Evolutionary conservation across 257 asterid species (phyloP).

Genomic region (Solanum dulcamara): DNA sequence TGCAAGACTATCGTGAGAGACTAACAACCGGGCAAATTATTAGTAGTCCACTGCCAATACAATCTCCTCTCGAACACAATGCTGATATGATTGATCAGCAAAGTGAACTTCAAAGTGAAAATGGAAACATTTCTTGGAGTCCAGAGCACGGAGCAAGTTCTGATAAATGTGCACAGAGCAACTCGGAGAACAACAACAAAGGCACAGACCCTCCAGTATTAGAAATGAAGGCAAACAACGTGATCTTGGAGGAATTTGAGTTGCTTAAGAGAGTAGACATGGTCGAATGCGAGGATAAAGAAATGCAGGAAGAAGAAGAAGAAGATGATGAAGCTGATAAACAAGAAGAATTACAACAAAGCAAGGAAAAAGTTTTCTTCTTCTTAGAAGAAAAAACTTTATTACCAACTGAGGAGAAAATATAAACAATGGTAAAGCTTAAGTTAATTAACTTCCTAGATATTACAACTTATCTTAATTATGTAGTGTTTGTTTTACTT

Average conservation of each 20-base stretch:
- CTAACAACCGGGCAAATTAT: slow-evolving; percentile 22
- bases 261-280: slow-evolving; percentile 8
- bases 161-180: slow-evolving; percentile 11
- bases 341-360: neutral
- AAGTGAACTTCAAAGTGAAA: slow-evolving; percentile 11
- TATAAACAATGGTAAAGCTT: neutral
- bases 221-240: slow-evolving; percentile 13
- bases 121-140: slow-evolving; percentile 8
- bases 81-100: slow-evolving; percentile 10
- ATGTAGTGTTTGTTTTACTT: neutral
- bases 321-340: neutral
- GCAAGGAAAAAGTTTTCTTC: neutral
- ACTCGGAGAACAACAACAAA: slow-evolving; percentile 19
- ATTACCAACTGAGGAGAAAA: neutral
- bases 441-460: neutral
- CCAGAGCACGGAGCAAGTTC: slow-evolving; percentile 17
- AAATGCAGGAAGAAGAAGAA: neutral
- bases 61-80: slow-evolving; percentile 9
- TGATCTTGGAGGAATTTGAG: slow-evolving; percentile 13
- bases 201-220: slow-evolving; percentile 7
- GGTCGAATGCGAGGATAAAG: neutral
- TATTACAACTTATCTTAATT: neutral
- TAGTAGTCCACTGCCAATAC: slow-evolving; percentile 7
- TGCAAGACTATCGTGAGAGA: slow-evolving; percentile 56
- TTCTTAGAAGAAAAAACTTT: neutral